A percentile compares a stretch with the other conserved stretches of the same genome.
phyloP scores from a whole-genome alignment of 2,329 filamentous ascomycete genomes.

The Colletotrichum acutatum region DNA sequence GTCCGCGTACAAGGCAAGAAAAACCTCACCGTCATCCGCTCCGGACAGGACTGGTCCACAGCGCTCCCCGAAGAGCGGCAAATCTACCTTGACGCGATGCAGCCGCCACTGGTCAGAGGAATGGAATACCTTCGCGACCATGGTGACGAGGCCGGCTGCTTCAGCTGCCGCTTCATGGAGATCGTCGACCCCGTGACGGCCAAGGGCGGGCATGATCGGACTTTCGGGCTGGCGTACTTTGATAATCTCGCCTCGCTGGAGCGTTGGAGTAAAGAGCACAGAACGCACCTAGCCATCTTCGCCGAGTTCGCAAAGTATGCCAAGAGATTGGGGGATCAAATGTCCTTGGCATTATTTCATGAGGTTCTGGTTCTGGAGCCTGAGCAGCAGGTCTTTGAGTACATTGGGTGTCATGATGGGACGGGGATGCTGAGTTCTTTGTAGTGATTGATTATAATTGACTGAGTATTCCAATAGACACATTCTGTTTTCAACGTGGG shows the following conservation, averaged over 20 bases:
- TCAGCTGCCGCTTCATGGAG: slow-evolving; percentile 55
- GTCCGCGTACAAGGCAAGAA: slow-evolving; percentile 45
- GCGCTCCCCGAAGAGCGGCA: slow-evolving; percentile 51
- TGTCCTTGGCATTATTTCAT: slow-evolving; percentile 51
- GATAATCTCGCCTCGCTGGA: slow-evolving; percentile 52
- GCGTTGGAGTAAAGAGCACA: slow-evolving; percentile 51
- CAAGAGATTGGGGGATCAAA: slow-evolving; percentile 46
- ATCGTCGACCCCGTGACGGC: slow-evolving; percentile 44
- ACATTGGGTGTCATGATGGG: slow-evolving; percentile 50
- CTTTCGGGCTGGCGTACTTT: slow-evolving; percentile 54
- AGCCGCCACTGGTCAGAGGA: slow-evolving; percentile 52
- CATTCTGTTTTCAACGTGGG: no score
- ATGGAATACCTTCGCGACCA: slow-evolving; percentile 57
- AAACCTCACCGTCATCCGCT: slow-evolving; percentile 56
- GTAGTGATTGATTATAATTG: no score
- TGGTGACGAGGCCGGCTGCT: slow-evolving; percentile 54
- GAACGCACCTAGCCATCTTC: slow-evolving; percentile 53
- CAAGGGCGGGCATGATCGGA: slow-evolving; percentile 43
- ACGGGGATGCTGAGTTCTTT: slow-evolving; percentile 45
- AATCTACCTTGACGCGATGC: slow-evolving; percentile 56
- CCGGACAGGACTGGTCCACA: slow-evolving; percentile 56
- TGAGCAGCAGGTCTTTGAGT: slow-evolving; percentile 54
- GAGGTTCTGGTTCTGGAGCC: slow-evolving; percentile 51
- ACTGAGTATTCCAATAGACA: no score
- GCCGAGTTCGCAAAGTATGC: slow-evolving; percentile 51